Evolutionary conservation across 2,329 filamentous ascomycete genomes (phyloP), one percentile per base, ranked within the genome.

Genomic region (Aspergillus fijiensis): DNA sequence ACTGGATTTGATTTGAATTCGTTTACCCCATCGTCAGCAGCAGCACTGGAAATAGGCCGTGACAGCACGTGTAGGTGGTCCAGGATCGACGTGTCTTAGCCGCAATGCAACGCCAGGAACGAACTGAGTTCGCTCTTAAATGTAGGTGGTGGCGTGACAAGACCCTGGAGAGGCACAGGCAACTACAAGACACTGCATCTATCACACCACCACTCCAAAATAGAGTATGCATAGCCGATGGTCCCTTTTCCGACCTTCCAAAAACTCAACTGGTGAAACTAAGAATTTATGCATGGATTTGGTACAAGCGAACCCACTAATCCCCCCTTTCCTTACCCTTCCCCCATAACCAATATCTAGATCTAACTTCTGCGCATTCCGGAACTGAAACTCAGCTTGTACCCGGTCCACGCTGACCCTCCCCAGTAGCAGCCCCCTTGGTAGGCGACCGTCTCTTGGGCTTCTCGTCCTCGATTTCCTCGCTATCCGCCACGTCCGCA

Each of bases 381-480:
- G 35, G 35, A 23, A 23, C 23, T 23, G 35, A 42, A 12, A 45
- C 27, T 45, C 52, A 47, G 9, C 51, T 27, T 21, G 2, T 31
- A 55, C 39, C 14, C 16, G 39, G 5, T 10, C 39, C 14, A 19
- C n/a, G 39, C 3, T 7, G 14, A 9, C n/a, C 39, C 39, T 45
- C 39, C 39, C 16, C 39, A 19, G 14, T 9, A 19, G 14, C 16
- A 45, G 39, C 55, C 45, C 58, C 58, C 54, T 64, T 63, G 31
- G 52, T 64, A 19, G 62, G 61, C 12, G 64, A 67, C 49, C 61
- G 61, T 33, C 61, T 65, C 53, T 59, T 58, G 5, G 58, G 60
- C 53, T 65, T 66, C 25, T 66, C 68, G 35, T 68, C 68, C 21
- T 72, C 67, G 11, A 71, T 69, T 25, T 72, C 69, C 16, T 69